Percentiles rank a stretch among this genome's conserved stretches.
phyloP scores from a whole-genome alignment of 352 stramenopile species.

The Peronospora destructor region DNA sequence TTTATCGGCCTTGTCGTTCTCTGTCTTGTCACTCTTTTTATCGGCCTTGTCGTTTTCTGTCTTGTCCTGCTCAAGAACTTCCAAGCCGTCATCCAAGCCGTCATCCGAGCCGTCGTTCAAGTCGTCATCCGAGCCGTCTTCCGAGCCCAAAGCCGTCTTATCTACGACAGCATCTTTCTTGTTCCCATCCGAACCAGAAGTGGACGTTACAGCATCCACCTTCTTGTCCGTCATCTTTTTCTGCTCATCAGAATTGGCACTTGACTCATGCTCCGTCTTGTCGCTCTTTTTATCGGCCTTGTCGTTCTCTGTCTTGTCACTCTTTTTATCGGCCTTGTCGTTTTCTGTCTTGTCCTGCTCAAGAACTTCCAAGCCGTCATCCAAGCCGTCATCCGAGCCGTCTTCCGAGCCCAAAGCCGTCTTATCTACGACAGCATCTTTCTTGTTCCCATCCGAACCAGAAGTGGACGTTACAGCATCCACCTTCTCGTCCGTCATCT shows the following conservation, averaged over 20 bases:
- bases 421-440: too few relatives aligned
- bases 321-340: neutral
- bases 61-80: neutral
- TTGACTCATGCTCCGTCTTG: slow-evolving; percentile 1
- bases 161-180: slow-evolving; percentile 6
- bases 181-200: slow-evolving; percentile 3
- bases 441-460: too few relatives aligned
- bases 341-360: slow-evolving; percentile 11
- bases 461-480: too few relatives aligned
- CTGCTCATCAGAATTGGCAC: too few relatives aligned
- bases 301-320: slow-evolving; percentile 4
- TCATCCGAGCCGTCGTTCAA: slow-evolving; percentile 14
- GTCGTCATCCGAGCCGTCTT: slow-evolving; percentile 16
- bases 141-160: slow-evolving; percentile 2
- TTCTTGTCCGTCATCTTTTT: too few relatives aligned
- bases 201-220: too few relatives aligned
- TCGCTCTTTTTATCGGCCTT: neutral
- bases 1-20: slow-evolving; percentile 4
- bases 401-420: too few relatives aligned
- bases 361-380: too few relatives aligned
- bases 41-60: too few relatives aligned
- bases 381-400: too few relatives aligned
- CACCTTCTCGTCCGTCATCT: too few relatives aligned
- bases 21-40: slow-evolving; percentile 4
- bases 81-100: too few relatives aligned